phyloP scores from a whole-genome alignment of 768 basidiomycete species.

The Termitomyces sp. region DNA sequence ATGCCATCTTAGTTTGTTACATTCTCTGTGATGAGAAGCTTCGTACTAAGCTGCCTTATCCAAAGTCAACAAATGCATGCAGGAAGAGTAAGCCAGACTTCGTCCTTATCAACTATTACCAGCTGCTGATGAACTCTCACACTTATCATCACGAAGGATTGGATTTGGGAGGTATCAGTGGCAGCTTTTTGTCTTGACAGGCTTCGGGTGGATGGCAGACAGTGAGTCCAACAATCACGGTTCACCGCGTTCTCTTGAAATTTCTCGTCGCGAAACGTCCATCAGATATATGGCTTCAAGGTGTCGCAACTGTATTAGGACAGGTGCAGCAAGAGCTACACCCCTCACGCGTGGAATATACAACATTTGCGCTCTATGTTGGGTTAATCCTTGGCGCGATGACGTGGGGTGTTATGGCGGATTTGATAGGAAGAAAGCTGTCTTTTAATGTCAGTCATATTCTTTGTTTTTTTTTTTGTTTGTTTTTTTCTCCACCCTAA shows the following conservation, averaged over 20 bases:
- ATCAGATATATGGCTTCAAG: constrained; percentile 40
- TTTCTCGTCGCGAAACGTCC: neutral
- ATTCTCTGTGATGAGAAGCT: neutral
- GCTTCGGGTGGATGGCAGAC: constrained; percentile 45
- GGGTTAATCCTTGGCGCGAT: constrained; percentile 44
- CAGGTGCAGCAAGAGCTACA: constrained; percentile 38
- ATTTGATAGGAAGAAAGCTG: constrained; percentile 39
- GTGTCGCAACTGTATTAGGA: constrained; percentile 38
- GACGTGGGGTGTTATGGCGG: constrained; percentile 43
- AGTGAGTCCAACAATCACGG: constrained; percentile 23
- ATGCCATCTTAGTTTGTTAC: constrained; percentile 15
- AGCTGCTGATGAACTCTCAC: neutral
- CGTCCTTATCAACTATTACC: neutral
- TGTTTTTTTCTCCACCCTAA: neutral
- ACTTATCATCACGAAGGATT: constrained; percentile 23
- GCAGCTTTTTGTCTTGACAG: constrained; percentile 40
- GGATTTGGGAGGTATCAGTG: constrained; percentile 46
- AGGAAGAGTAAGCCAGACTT: constrained; percentile 29
- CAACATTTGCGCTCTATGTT: constrained; percentile 39
- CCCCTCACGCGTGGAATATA: constrained; percentile 37
- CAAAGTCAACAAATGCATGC: constrained; percentile 39
- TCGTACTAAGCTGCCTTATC: neutral
- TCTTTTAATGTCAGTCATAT: constrained; percentile 33
- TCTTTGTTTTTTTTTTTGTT: neutral
- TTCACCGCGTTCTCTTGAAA: neutral